These are phyloP conservation scores for Wickerhamiella cacticola DNA, from an alignment of 805 yeast genomes.

Conservation along the genomic window DNA sequence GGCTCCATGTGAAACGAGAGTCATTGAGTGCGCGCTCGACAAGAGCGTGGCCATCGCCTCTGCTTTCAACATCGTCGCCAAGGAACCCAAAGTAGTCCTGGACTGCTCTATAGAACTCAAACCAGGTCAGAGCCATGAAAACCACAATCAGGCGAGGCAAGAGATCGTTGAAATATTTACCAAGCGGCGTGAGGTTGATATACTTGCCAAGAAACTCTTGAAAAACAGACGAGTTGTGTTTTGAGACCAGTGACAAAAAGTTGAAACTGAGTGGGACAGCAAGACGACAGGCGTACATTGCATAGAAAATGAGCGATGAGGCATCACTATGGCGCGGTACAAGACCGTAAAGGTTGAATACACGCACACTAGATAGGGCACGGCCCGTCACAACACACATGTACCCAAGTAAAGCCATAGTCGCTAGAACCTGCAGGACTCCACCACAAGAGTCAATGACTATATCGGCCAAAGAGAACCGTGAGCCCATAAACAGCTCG, in stretches of 20 bases:
- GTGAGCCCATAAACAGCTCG: constrained; percentile 61
- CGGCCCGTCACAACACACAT: constrained; percentile 59
- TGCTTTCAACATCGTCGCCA: constrained; percentile 24
- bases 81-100: constrained; percentile 34
- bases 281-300: constrained; percentile 67
- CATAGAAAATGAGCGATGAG: constrained; percentile 61
- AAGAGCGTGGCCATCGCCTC: constrained; percentile 29
- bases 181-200: constrained; percentile 62
- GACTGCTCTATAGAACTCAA: constrained; percentile 55
- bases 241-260: constrained; percentile 52
- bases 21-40: constrained; percentile 26
- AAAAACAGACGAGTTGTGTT: constrained; percentile 40
- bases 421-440: constrained; percentile 32
- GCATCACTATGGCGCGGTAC: constrained; percentile 63
- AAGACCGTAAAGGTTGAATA: constrained; percentile 67
- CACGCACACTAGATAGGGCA: constrained; percentile 52
- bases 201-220: constrained; percentile 66
- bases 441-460: constrained; percentile 32
- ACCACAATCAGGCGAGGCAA: constrained; percentile 62
- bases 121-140: constrained; percentile 53
- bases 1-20: constrained; percentile 19
- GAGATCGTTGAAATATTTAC: constrained; percentile 57
- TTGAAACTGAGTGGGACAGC: constrained; percentile 75
- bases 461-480: constrained; percentile 46
- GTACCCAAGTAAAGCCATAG: constrained; percentile 42